A percentile compares a stretch with the other conserved stretches of the same genome.
Conservation (phyloP, 1,284 basidiomycete genomes). For the Malassezia sp. region DNA sequence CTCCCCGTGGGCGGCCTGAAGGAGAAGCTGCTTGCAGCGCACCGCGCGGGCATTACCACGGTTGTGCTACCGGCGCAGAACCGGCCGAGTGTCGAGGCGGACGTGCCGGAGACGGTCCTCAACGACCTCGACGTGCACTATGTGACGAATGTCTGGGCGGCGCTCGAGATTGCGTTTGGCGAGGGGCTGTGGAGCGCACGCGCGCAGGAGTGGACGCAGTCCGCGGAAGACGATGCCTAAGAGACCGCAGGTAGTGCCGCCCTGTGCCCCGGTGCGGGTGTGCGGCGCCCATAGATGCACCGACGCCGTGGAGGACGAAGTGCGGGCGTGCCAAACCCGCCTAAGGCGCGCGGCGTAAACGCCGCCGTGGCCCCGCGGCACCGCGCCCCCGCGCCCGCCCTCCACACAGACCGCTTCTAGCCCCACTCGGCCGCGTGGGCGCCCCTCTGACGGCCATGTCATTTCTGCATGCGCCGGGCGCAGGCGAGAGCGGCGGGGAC, state of each 20-base stretch:
- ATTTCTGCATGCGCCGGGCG: neutral
- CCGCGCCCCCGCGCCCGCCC: too few relatives aligned
- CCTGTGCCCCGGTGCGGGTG: too few relatives aligned
- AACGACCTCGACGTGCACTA: constrained; percentile 43
- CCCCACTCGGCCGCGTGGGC: too few relatives aligned
- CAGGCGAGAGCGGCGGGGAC: neutral
- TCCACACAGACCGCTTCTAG: too few relatives aligned
- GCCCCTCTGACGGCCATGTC: too few relatives aligned
- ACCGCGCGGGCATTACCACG: constrained; percentile 37
- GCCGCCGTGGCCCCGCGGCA: too few relatives aligned
- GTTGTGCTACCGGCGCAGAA: constrained; percentile 43
- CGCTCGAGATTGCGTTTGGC: constrained; percentile 42
- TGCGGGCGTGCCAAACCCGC: too few relatives aligned
- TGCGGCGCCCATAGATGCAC: too few relatives aligned
- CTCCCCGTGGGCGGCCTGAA: constrained; percentile 44
- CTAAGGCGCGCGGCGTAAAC: too few relatives aligned
- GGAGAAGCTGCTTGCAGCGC: constrained; percentile 45
- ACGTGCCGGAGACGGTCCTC: constrained; percentile 41
- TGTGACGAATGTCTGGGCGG: constrained; percentile 42
- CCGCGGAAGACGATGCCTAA: too few relatives aligned
- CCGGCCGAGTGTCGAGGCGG: constrained; percentile 43
- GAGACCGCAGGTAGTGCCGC: too few relatives aligned
- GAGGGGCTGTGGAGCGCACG: constrained; percentile 36
- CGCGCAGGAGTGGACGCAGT: constrained; percentile 23
- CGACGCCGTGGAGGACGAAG: too few relatives aligned